Base-by-base conservation (phyloP, 2,329 filamentous ascomycete species). In the Dryadomyces quercivorus region DNA sequence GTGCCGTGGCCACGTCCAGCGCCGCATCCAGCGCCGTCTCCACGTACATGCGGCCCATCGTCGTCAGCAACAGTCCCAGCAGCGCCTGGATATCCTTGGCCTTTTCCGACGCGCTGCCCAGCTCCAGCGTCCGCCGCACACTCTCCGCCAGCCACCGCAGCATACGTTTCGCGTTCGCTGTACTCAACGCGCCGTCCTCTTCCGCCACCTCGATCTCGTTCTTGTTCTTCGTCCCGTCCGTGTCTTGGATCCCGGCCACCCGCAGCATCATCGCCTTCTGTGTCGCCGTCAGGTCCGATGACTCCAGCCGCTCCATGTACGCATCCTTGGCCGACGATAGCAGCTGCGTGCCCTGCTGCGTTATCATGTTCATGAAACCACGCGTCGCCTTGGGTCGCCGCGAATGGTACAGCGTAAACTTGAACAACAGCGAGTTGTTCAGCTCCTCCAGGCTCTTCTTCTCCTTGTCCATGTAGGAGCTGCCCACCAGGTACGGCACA, bases 91-190 rank as follows among this genome's bases (percentile, higher is more conserved):
- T 88, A 67, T 98, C 93, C 67, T 95, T 97, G 16, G 93, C 89
- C 5, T 90, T 96, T 62, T 98, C 93, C 55, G 79, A 85, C 52
- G 84, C 84, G 22, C 88, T 85, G 22, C 88, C 90, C n/a, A 98
- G 76, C 67, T 98, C 93, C 10, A 98, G 76, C 0, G 90, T 89
- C 59, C 93, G 79, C 43, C 93, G 87, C 22, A 98, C 92, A 58
- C 88, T 90, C 72, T 98, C 93, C 2, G 93, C 93, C 44, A 98
- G 74, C 93, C 93, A 98, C 66, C 88, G 94, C 57, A 98, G 78
- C 91, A 98, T 98, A 55, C 93, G 81, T 71, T 97, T 97, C n/a
- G 91, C 88, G 66, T 87, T 90, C n/a, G 82, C 75, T 5, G 94
- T 75, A 61, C 84, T 92, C 26, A 97, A 73, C 55, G 82, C 76